Base-by-base conservation (phyloP, 352 stramenopile genomes). In the Lagenidium giganteum region DNA sequence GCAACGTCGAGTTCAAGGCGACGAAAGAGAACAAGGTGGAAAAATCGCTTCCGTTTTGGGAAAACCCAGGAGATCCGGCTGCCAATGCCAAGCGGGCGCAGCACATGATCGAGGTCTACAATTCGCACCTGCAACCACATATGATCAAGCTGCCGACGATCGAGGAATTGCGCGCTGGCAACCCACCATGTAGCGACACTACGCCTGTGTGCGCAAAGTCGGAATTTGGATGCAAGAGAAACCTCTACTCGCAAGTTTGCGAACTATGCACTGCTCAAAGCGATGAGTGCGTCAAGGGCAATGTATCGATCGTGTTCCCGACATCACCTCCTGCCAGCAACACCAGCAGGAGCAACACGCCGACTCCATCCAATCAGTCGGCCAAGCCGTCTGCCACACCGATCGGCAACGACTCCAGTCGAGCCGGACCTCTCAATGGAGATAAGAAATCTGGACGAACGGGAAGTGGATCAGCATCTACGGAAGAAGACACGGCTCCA, bases 121-220 rank as follows among this genome's bases (percentile, higher is more conserved):
- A 86, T 53, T 34, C 20, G 25, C 31, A 37, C 52, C 30, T 55
- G 49, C 29, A 55, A 71, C 17, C 39, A 65, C 23, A 64, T 40
- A 87, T 87, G 62, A 35, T 32, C 16, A 27, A 72, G 16, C 59
- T 91, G 8, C 75, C 79, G 20, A 54, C 38, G 1, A 27, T 87
- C 12, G 49, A 48, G 1, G 31, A 47, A 32, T 61, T 92, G 17
- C 62, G 53, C 6, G 47, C 43, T 1, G 32, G 26, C 5, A 92
- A 92, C 55, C 79, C 79, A 5, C 49, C 67, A 35, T 93, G 80
- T 61, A 84, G 87, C 49, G 44, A 75, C 36, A 92, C 86, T 65
- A 68, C 30, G n/a, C 50, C 57, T 0, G 35, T 47, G 38, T 92
- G 80, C 34, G 74, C 67, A 1, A 59, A 17, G 5, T 43, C 69